These are phyloP conservation scores for Cladosporium sp. DNA, from an alignment of 2,329 filamentous ascomycete genomes.

Conservation along the genomic window DNA sequence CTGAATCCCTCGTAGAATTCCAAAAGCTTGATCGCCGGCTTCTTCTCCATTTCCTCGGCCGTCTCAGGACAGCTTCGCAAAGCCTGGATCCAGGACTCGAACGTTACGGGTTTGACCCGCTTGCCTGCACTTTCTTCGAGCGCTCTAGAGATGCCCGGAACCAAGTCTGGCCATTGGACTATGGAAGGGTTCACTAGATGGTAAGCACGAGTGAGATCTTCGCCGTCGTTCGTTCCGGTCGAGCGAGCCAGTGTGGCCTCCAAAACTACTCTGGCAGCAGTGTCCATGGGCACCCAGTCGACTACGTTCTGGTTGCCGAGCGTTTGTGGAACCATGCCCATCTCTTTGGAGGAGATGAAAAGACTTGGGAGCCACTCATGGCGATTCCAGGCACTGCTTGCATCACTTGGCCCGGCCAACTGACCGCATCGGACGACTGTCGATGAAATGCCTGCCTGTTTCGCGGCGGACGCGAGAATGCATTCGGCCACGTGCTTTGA, in stretches of 20 bases:
- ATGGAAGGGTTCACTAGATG: neutral
- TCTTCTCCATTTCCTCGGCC: neutral
- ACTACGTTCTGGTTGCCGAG: neutral
- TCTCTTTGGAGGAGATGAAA: neutral
- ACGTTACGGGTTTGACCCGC: neutral
- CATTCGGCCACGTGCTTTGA: neutral
- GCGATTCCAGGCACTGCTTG: neutral
- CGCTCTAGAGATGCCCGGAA: neutral
- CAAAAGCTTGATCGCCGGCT: neutral
- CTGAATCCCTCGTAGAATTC: neutral
- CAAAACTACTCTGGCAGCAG: neutral
- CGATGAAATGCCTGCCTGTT: neutral
- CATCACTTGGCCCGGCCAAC: neutral
- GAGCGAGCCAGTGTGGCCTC: neutral
- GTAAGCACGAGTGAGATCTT: neutral
- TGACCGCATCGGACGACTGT: neutral
- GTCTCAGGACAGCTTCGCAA: neutral
- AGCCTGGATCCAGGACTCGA: neutral
- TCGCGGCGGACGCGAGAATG: neutral
- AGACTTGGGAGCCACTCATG: neutral
- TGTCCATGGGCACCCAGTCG: neutral
- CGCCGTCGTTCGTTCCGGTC: neutral
- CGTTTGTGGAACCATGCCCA: neutral
- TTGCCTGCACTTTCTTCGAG: neutral
- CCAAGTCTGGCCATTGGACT: neutral